Evolutionary conservation across 2,329 filamentous ascomycete genomes (phyloP).

Genomic region (Paraconiothyrium sp.): DNA sequence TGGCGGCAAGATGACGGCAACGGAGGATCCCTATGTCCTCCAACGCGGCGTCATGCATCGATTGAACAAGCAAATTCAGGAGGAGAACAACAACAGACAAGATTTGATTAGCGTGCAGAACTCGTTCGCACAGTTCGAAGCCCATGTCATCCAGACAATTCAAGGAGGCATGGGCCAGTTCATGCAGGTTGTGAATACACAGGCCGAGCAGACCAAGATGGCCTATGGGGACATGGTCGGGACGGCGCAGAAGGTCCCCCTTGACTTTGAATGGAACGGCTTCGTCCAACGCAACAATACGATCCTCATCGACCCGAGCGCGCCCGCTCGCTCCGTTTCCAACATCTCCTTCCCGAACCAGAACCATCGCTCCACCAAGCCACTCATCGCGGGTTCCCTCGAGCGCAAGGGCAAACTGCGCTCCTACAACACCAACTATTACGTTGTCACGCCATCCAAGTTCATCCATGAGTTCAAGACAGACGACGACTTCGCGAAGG

Average conservation of each 20-base stretch:
- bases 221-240: slow-evolving; percentile 86
- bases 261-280: slow-evolving; percentile 90
- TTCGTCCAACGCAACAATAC: slow-evolving; percentile 78
- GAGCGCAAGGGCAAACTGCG: slow-evolving; percentile 91
- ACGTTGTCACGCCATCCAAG: slow-evolving; percentile 86
- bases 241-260: slow-evolving; percentile 78
- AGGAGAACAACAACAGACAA: slow-evolving; percentile 96
- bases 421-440: slow-evolving; percentile 82
- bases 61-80: slow-evolving; percentile 87
- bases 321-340: slow-evolving; percentile 76
- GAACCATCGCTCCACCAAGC: slow-evolving; percentile 78
- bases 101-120: slow-evolving; percentile 92
- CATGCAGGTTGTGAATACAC: slow-evolving; percentile 79
- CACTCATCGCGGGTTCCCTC: slow-evolving; percentile 86
- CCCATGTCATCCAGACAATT: slow-evolving; percentile 82
- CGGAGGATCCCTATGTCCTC: slow-evolving; percentile 88
- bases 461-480: slow-evolving; percentile 98
- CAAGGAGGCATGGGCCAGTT: slow-evolving; percentile 86
- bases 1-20: slow-evolving; percentile 73
- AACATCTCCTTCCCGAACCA: slow-evolving; percentile 88
- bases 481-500: slow-evolving; percentile 76
- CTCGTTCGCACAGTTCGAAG: slow-evolving; percentile 87
- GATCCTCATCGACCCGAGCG: slow-evolving; percentile 79
- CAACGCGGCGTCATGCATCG: slow-evolving; percentile 83
- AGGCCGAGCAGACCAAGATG: slow-evolving; percentile 81